Evolutionary conservation across 2,329 filamentous ascomycete genomes (phyloP), one percentile per base, ranked within the genome.

Genomic region (Trichophaea hybrida): DNA sequence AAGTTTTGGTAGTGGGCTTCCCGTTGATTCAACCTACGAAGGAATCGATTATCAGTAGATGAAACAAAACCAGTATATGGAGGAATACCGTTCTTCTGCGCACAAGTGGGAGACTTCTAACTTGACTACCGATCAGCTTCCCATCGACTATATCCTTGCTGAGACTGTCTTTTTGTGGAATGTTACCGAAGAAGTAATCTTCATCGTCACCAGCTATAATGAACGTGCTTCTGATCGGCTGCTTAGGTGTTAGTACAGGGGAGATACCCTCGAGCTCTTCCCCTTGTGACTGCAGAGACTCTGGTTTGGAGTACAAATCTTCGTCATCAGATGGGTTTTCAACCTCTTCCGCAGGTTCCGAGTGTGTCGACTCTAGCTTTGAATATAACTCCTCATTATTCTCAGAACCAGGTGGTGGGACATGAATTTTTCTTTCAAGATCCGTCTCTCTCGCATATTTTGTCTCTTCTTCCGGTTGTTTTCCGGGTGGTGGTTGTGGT

Each of bases 1-100:
- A 5, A 35, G 10, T 46, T 55, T 55, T 12, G 53, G 53, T 8
- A 55, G 38, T 6, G 53, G 53, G n/a, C 53, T 55, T 55, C 53
- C 53, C 31, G 35, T 55, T 12, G 13, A 10, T 15, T 55, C 40
- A 12, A 55, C 53, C 53, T 55, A 43, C 17, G 33, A 35, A 53
- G 8, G 10, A 8, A 24, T 49, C 15, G 24, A 4, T 24, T 13
- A n/a, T n/a, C 10, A 43, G 38, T 43, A 43, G 44, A 49, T 2
- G 15, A 24, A 49, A 17, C 10, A 2, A 24, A 24, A 2, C 24
- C 24, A 49, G 17, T 24, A 35, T 10, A 53, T 51, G 24, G 24
- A 24, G 24, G 24, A 24, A 34, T 53, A 53, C 50, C 7, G 50
- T 53, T 37, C 7, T 53, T 37, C 13, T 53, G 33, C 50, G 32